Conservation (phyloP, 23 red algal species). For the Cyanidium caldarium region DNA sequence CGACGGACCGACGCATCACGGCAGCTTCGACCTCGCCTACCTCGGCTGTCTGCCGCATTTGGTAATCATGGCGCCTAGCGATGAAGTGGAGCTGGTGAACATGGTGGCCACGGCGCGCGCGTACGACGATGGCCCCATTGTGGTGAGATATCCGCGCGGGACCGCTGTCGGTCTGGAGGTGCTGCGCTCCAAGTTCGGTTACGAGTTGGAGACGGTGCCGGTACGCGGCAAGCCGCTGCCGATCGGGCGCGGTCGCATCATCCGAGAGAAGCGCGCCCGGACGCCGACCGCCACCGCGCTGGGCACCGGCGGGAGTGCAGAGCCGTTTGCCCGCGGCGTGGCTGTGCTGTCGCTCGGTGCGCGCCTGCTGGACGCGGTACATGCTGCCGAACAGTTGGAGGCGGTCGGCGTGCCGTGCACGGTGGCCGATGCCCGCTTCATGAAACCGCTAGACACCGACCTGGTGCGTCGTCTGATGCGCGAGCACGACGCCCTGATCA, state of each 20-base stretch:
- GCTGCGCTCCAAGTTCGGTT: conserved; percentile 52
- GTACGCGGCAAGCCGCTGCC: conserved; percentile 26
- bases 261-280: conserved; percentile 13
- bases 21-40: conserved; percentile 83
- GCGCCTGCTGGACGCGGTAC: conserved; percentile 57
- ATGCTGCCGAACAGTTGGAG: conserved; percentile 45
- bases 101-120: conserved; percentile 78
- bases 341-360: conserved; percentile 81
- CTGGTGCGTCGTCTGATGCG: conserved; percentile 41
- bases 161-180: conserved; percentile 69
- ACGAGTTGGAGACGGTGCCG: conserved; percentile 32
- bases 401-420: conserved; percentile 32
- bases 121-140: conserved; percentile 56
- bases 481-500: conserved; percentile 72
- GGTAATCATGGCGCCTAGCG: conserved; percentile 84
- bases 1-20: conserved; percentile 89
- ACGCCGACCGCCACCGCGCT: neutral
- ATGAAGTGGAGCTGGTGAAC: conserved; percentile 87
- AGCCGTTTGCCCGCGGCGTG: conserved; percentile 18
- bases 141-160: conserved; percentile 82
- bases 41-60: conserved; percentile 94
- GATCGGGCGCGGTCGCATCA: conserved; percentile 77
- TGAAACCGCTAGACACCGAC: conserved; percentile 94
- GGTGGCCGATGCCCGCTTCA: conserved; percentile 87
- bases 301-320: neutral